phyloP scores from a whole-genome alignment of 768 basidiomycete species.

The Amyloporia xantha region DNA sequence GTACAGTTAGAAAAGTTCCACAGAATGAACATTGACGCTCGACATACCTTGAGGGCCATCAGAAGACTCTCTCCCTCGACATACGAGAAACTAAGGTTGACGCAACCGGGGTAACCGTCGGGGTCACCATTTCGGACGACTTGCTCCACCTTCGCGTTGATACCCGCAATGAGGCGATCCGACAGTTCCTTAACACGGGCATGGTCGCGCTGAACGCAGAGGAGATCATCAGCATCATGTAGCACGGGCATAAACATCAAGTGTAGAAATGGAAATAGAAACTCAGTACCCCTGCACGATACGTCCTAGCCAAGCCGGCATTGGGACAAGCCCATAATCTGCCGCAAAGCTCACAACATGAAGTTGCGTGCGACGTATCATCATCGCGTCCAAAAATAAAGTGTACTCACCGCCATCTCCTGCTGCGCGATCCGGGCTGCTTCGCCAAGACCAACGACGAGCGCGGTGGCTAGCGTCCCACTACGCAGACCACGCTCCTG shows the following conservation, averaged over 20 bases:
- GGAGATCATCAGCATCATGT: slow-evolving; percentile 22
- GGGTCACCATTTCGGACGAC: slow-evolving; percentile 93
- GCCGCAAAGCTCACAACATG: slow-evolving; percentile 23
- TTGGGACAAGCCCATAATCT: slow-evolving; percentile 34
- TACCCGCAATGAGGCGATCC: slow-evolving; percentile 71
- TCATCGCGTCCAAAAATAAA: slow-evolving; percentile 22
- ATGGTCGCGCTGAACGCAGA: slow-evolving; percentile 62
- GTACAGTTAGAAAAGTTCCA: background rate
- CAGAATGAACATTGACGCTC: background rate
- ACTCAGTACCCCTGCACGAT: slow-evolving; percentile 94
- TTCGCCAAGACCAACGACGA: slow-evolving; percentile 91
- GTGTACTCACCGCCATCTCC: slow-evolving; percentile 83
- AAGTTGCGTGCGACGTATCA: slow-evolving; percentile 24
- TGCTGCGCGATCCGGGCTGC: slow-evolving; percentile 86
- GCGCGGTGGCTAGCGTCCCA: slow-evolving; percentile 85
- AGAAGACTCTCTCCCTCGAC: slow-evolving; percentile 96
- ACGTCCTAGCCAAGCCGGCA: slow-evolving; percentile 55
- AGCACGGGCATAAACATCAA: background rate
- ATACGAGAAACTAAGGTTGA: slow-evolving; percentile 93
- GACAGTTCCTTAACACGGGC: slow-evolving; percentile 66
- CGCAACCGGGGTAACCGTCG: slow-evolving; percentile 90
- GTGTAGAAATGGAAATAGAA: background rate
- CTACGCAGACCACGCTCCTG: slow-evolving; percentile 94
- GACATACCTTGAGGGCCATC: slow-evolving; percentile 89
- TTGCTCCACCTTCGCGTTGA: slow-evolving; percentile 79